phyloP scores from a whole-genome alignment of 2,329 filamentous ascomycete genomes.

The Tolypocladium guangdongense region DNA sequence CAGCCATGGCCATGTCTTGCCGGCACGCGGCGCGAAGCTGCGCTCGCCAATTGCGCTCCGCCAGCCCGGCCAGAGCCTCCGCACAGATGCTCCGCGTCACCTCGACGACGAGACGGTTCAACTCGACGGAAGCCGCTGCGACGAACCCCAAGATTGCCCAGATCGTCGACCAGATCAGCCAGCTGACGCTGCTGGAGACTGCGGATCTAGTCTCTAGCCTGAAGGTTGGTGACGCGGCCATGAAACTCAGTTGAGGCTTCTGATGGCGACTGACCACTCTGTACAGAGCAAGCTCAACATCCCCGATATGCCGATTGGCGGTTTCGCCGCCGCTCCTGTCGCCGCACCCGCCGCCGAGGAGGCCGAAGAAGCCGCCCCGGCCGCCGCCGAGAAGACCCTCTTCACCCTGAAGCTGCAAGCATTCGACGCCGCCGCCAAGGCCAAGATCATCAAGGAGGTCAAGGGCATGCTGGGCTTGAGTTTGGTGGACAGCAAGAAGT shows the following conservation, averaged over 20 bases:
- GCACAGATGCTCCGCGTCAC: conserved; percentile 35
- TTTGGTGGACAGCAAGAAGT: conserved; percentile 99
- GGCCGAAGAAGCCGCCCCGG: conserved; percentile 78
- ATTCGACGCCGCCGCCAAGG: conserved; percentile 81
- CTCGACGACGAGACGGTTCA: conserved; percentile 61
- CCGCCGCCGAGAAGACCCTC: conserved; percentile 88
- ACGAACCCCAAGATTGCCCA: conserved; percentile 81
- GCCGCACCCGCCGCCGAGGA: conserved; percentile 61
- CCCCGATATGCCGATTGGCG: conserved; percentile 90
- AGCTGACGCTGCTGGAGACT: conserved; percentile 95
- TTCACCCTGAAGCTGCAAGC: conserved; percentile 92
- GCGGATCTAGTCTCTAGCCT: conserved; percentile 88
- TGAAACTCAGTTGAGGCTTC: conserved; percentile 5
- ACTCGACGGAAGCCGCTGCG: conserved; percentile 64
- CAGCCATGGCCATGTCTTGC: conserved; percentile 51
- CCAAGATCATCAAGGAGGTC: conserved; percentile 99
- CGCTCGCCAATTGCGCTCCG: conserved; percentile 48
- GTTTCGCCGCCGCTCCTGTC: conserved; percentile 64
- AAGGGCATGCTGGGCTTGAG: conserved; percentile 91
- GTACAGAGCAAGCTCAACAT: conserved; percentile 84
- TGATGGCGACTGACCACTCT: background rate
- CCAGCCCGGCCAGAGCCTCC: conserved; percentile 33
- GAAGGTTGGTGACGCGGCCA: conserved; percentile 55
- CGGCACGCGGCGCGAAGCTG: conserved; percentile 54
- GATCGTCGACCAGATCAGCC: conserved; percentile 97